Evolutionary conservation across 495 filamentous ascomycete genomes (phyloP), one percentile per base, ranked within the genome.

Genomic region (Penicillium riverlandense): DNA sequence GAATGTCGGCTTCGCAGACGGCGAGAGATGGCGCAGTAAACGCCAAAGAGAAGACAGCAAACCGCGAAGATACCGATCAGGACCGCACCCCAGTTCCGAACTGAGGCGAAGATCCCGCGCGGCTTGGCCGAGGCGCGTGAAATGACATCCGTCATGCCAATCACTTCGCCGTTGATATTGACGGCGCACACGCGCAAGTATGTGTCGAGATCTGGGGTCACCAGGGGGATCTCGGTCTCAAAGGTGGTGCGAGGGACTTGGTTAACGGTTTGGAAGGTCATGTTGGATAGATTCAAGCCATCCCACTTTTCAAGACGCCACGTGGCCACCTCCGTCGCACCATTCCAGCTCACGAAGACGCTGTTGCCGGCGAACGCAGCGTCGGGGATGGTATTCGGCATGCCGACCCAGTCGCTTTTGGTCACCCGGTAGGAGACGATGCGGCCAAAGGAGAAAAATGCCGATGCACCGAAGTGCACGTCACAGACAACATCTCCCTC

Each of bases 401-500:
- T 44, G 9, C 70, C 66, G 11, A 65, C 43, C 67, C 67, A 74
- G 28, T 49, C 35, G 7, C 50, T 55, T 43, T 70, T 72, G 48
- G 52, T 58, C 2, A 45, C 48, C 8, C 63, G 65, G 33, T 69
- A 70, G 1, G 63, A 70, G 1, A 66, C 63, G 0, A 61, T 54
- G 4, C 68, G 61, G 0, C 65, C 61, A 12, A 67, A 65, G 10
- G 55, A 58, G 44, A 67, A 70, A 12, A 60, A 70, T 6, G 55
- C 61, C 14, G 59, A 63, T 1, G 66, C 61, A 7, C 59, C 61
- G 35, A 65, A 66, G 41, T 65, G 64, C 11, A 61, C 54, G 39
- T 70, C 56, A 47, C 76, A 79, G 5, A 78, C 47, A 9, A 72
- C 48, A 8, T 68, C 65, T 0, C 80, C 79, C 13, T 77, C 62